These are phyloP conservation scores for Fusarium neocosmosporiellum DNA, from an alignment of 2,329 filamentous ascomycete species.

Conservation along the genomic window DNA sequence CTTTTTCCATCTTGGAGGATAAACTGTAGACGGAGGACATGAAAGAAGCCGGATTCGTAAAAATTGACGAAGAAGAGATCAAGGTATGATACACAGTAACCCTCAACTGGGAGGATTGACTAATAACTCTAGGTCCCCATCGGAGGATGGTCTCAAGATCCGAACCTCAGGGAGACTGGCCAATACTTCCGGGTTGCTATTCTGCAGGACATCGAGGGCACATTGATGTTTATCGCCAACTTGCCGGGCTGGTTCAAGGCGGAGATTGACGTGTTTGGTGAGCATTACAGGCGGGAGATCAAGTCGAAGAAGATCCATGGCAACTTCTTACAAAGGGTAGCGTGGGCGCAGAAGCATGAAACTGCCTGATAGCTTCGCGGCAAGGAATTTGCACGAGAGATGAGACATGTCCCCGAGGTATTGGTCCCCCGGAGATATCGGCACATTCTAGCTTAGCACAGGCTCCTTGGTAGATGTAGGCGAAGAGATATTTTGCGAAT, in stretches of 20 bases:
- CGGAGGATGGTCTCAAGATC: constrained; percentile 7
- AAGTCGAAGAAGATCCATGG: neutral
- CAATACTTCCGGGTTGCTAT: constrained; percentile 19
- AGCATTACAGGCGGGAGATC: neutral
- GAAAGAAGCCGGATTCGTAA: neutral
- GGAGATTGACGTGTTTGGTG: constrained; percentile 7
- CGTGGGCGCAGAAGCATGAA: constrained; percentile 7
- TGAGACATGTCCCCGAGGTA: no score
- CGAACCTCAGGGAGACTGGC: constrained; percentile 1
- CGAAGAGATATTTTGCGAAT: no score
- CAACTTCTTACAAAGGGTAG: constrained; percentile 1
- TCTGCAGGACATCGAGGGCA: constrained; percentile 1
- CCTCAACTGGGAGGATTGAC: accelerated
- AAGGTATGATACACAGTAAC: neutral
- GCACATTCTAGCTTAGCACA: no score
- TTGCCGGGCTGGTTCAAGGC: neutral
- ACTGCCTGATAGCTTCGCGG: neutral
- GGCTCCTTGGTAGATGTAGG: no score
- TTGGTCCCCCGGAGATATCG: no score
- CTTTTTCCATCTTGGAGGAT: constrained; percentile 12
- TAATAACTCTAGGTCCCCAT: neutral
- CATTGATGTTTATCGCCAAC: constrained; percentile 5
- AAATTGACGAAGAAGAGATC: neutral
- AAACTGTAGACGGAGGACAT: neutral
- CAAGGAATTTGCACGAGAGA: neutral